Conservation (phyloP, 2,329 filamentous ascomycete genomes). For the Samsoniella hepiali region DNA sequence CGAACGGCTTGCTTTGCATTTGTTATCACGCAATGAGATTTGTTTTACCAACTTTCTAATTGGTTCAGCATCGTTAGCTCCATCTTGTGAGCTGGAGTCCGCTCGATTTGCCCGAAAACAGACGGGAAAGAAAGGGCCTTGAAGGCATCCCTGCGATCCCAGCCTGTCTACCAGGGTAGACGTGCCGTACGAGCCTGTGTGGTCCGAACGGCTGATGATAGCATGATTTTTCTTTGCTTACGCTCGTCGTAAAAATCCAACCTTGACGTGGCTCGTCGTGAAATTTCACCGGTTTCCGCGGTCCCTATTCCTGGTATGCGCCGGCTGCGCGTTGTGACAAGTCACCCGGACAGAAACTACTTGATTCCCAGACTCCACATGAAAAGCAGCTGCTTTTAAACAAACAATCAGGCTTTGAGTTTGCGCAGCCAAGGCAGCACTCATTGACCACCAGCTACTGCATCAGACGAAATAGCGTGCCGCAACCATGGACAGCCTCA, state of each 20-base stretch:
- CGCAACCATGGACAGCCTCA: conserved; percentile 26
- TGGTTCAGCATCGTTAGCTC: background rate
- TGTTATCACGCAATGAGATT: conserved; percentile 6
- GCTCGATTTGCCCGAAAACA: conserved; percentile 9
- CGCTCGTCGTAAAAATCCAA: conserved; percentile 2
- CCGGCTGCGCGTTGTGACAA: conserved; percentile 5
- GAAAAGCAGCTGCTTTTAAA: conserved; percentile 6
- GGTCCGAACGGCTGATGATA: conserved; percentile 3
- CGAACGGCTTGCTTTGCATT: conserved; percentile 12
- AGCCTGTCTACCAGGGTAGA: background rate
- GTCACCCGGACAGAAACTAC: background rate
- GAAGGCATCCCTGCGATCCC: conserved; percentile 8
- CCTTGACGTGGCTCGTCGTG: background rate
- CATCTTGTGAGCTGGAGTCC: background rate
- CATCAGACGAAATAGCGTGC: conserved; percentile 8
- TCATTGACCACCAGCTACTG: background rate
- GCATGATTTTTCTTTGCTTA: background rate
- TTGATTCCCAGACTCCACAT: conserved; percentile 2
- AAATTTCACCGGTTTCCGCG: conserved; percentile 4
- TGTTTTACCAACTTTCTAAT: background rate
- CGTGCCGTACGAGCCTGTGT: background rate
- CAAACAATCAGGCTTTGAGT: conserved; percentile 3
- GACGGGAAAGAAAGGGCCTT: background rate
- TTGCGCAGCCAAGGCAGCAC: background rate
- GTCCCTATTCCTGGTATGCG: conserved; percentile 7